These are phyloP conservation scores for Ophiostoma novo-ulmi DNA, from an alignment of 2,329 filamentous ascomycete genomes.

Conservation along the genomic window DNA sequence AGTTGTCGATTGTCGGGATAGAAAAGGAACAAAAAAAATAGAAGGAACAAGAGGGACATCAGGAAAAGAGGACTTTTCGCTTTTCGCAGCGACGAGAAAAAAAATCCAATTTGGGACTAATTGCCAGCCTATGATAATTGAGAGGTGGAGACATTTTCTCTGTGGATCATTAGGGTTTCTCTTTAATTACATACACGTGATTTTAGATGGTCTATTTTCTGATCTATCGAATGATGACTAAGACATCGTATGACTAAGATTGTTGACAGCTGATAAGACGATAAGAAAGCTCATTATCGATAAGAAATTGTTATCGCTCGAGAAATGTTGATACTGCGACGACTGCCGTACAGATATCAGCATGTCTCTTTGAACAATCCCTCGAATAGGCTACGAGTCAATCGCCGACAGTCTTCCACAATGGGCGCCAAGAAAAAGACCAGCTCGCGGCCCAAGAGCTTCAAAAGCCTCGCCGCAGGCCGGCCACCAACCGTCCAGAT, in stretches of 20 bases:
- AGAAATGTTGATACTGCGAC: neutral
- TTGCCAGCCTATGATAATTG: neutral
- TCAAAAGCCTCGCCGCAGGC: constrained; percentile 47
- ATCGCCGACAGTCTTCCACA: neutral
- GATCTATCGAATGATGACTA: neutral
- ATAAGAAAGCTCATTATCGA: neutral
- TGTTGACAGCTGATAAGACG: neutral
- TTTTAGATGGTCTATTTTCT: too few relatives aligned
- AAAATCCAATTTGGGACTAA: neutral
- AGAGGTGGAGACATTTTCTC: neutral
- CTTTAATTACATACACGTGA: neutral
- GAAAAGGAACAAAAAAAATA: neutral
- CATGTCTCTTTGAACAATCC: neutral
- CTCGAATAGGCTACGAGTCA: neutral
- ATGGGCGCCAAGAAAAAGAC: constrained; percentile 48
- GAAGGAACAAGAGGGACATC: neutral
- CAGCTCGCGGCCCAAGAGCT: constrained; percentile 24
- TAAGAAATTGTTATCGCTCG: neutral
- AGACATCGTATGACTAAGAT: neutral
- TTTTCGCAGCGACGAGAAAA: constrained; percentile 6
- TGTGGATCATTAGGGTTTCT: constrained; percentile 13
- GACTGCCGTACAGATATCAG: neutral
- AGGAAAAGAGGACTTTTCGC: constrained; percentile 13
- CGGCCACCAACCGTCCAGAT: constrained; percentile 51
- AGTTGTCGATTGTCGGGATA: constrained; percentile 17